Base-by-base conservation (phyloP, 2,329 filamentous ascomycete genomes). In the Fusarium coicis region DNA sequence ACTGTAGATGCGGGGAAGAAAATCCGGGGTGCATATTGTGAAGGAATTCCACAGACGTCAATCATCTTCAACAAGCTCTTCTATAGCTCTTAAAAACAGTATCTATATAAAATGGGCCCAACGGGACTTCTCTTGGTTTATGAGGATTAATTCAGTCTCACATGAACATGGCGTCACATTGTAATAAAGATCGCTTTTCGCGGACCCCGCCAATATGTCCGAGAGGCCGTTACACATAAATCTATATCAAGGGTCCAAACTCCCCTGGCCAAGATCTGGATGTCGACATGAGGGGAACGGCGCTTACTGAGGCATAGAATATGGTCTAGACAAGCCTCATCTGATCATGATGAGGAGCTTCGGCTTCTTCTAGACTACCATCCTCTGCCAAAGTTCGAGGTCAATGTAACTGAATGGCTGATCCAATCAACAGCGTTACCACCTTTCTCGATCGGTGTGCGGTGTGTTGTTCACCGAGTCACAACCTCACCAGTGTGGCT, bases 1-100 rank as follows among this genome's bases (percentile, higher is more conserved):
- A 70, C 70, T 39, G 28, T 30, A 53, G 50, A 59, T 76, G 74
- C 62, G 73, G 74, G 75, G 74, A 61, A 73, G 70, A 69, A 75
- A 74, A 74, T 76, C 75, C 49, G 75, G 75, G 75, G 75, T 76
- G 54, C 74, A 77, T 74, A 63, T 66, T 49, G 44, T 61, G 39
- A 36, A 65, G 56, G 52, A 36, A 71, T 63, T 49, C 43, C 36
- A 53, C 42, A 44, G 28, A 54, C 55, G 36, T 58, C 37, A 54
- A 54, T 63, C 55, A 23, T 52, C 30, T 56, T 43, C 42, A 34
- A 34, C 15, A 44, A 40, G 47, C 44, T 49, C 34, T 40, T 28
- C 19, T 15, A 18, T 21, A 15, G 4, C 34, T 39, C 14, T 19
- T 2, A 8, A 15, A 34, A 19, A 19, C 12, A 47, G 26, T 11